Evolutionary conservation across 805 yeast genomes (phyloP).

Genomic region (Starmerella vaccinii): DNA sequence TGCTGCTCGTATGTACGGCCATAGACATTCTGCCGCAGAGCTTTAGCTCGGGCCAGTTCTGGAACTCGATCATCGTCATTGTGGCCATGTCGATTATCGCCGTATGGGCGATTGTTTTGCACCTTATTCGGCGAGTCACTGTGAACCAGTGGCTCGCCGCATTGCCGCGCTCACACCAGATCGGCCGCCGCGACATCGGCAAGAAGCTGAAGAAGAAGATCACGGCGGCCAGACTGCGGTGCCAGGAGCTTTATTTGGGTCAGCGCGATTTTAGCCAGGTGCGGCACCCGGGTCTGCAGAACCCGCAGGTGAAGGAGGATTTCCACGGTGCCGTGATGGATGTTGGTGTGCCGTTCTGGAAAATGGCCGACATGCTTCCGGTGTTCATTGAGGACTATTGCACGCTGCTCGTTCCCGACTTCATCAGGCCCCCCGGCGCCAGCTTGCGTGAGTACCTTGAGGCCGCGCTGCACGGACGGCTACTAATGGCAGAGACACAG

Average conservation of each 20-base stretch:
- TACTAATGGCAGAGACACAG: slow-evolving; percentile 15
- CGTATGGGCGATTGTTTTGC: slow-evolving; percentile 40
- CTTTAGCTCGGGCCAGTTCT: slow-evolving; percentile 52
- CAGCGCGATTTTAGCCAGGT: slow-evolving; percentile 18
- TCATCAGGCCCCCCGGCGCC: slow-evolving; percentile 36
- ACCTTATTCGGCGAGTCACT: slow-evolving; percentile 49
- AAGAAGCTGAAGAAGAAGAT: slow-evolving; percentile 37
- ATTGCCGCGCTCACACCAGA: slow-evolving; percentile 70
- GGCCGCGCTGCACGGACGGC: slow-evolving; percentile 31
- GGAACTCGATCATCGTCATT: slow-evolving; percentile 72
- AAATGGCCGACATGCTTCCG: slow-evolving; percentile 26
- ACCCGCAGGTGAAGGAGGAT: slow-evolving; percentile 14
- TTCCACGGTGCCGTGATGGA: not conserved
- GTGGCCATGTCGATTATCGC: slow-evolving; percentile 57
- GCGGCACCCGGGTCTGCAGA: slow-evolving; percentile 23
- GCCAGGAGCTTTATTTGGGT: slow-evolving; percentile 13
- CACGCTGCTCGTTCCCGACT: slow-evolving; percentile 28
- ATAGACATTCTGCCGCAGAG: slow-evolving; percentile 65
- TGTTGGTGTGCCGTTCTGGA: slow-evolving; percentile 26
- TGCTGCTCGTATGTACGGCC: slow-evolving; percentile 62
- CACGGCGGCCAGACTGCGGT: slow-evolving; percentile 30
- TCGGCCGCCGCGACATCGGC: slow-evolving; percentile 53
- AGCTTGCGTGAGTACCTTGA: slow-evolving; percentile 45
- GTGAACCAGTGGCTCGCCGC: slow-evolving; percentile 53
- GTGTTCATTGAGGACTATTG: slow-evolving; percentile 23